These are phyloP conservation scores for Gossypium davidsonii DNA, from an alignment of 441 rosid species.

Conservation along the genomic window DNA sequence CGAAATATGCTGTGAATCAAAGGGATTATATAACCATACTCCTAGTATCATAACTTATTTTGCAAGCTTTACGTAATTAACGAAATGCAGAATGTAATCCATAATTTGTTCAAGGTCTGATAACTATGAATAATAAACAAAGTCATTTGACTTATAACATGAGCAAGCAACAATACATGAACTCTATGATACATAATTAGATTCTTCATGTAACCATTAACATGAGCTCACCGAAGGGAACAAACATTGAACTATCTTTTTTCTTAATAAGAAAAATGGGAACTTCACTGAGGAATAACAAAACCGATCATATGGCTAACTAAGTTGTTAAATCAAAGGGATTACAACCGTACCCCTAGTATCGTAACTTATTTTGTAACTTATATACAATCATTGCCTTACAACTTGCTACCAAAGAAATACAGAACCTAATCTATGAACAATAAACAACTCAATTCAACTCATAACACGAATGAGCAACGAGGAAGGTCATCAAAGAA, in stretches of 20 bases:
- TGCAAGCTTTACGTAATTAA: not conserved
- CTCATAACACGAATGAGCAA: not conserved
- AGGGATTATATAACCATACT: not conserved
- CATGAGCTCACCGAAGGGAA: not conserved
- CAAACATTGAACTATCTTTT: not conserved
- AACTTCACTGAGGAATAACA: not conserved
- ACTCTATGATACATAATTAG: not conserved
- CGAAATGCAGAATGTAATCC: not conserved
- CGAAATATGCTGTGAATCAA: not conserved
- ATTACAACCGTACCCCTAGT: not conserved
- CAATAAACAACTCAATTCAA: not conserved
- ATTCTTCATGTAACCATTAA: not conserved
- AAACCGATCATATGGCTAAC: not conserved
- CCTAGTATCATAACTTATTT: too few relatives aligned
- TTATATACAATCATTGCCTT: not conserved
- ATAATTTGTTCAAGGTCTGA: not conserved
- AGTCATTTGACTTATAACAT: not conserved
- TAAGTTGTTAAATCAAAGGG: not conserved
- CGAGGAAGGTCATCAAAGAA: not conserved
- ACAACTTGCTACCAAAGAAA: not conserved
- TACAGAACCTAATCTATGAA: not conserved
- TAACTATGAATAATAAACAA: not conserved
- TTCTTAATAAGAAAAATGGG: not conserved
- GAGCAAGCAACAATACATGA: too few relatives aligned
- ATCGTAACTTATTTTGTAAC: not conserved